phyloP scores from a whole-genome alignment of 495 filamentous ascomycete species.

The Xylaria grammica region DNA sequence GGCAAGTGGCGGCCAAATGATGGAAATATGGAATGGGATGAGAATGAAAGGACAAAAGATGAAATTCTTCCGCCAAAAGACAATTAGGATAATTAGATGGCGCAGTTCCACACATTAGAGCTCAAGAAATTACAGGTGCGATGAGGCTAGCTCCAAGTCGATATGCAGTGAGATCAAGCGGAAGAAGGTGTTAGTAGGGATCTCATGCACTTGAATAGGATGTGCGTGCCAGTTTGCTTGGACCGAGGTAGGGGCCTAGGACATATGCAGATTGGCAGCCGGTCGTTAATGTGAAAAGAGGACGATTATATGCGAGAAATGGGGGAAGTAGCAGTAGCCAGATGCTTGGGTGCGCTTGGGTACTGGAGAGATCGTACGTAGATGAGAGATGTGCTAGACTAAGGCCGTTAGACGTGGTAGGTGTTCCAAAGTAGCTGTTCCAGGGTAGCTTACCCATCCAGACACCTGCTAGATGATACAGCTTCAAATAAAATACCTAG shows the following conservation, averaged over 20 bases:
- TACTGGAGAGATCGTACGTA: slow-evolving; percentile 5
- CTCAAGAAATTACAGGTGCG: slow-evolving; percentile 11
- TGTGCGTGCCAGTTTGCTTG: background rate
- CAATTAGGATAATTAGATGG: slow-evolving; percentile 9
- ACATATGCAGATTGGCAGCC: background rate
- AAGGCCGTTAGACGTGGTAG: background rate
- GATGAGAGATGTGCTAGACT: background rate
- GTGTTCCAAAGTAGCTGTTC: background rate
- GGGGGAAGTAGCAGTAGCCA: slow-evolving; percentile 5
- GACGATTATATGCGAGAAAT: background rate
- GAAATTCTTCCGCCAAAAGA: background rate
- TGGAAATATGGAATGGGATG: slow-evolving; percentile 17
- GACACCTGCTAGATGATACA: slow-evolving; percentile 11
- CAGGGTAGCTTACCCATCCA: background rate
- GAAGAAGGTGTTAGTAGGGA: slow-evolving; percentile 16
- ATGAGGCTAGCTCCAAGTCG: slow-evolving; percentile 25
- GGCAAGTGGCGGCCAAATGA: slow-evolving; percentile 19
- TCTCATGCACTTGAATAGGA: background rate
- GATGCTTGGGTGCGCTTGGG: background rate
- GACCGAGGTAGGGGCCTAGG: background rate
- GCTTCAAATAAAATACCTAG: slow-evolving; percentile 7
- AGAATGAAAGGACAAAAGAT: slow-evolving; percentile 19
- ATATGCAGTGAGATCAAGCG: slow-evolving; percentile 26
- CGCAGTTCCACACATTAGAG: slow-evolving; percentile 4
- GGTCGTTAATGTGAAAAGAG: background rate